Conservation (phyloP, 352 stramenopile species). For the Blastocystis sp. region DNA sequence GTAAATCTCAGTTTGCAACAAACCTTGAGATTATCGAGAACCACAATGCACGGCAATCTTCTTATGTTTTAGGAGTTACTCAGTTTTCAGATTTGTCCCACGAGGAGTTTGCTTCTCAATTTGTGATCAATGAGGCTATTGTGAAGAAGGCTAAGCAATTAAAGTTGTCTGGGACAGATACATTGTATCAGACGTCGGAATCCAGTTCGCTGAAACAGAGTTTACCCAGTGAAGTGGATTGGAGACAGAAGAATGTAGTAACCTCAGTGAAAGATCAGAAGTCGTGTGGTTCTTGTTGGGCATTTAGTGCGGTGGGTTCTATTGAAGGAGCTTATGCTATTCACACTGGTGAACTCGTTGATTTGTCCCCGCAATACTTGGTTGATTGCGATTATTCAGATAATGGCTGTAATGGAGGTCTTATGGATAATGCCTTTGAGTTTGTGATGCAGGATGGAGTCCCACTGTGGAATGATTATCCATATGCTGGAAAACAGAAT, state of each 20-base stretch:
- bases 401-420: slow-evolving; percentile 22
- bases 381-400: slow-evolving; percentile 48
- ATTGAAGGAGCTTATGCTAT: slow-evolving; percentile 60
- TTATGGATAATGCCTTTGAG: slow-evolving; percentile 30
- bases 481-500: neutral
- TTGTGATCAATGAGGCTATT: neutral
- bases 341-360: slow-evolving; percentile 8
- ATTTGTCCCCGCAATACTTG: slow-evolving; percentile 6
- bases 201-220: neutral
- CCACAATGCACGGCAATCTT: slow-evolving; percentile 1
- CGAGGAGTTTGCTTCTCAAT: neutral
- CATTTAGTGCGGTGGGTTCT: slow-evolving; percentile 23
- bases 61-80: slow-evolving; percentile 28
- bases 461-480: neutral
- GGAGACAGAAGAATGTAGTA: slow-evolving; percentile 51
- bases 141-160: neutral
- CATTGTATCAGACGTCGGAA: neutral
- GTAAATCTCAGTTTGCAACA: neutral
- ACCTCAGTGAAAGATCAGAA: slow-evolving; percentile 25
- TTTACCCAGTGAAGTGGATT: neutral
- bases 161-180: neutral
- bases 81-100: slow-evolving; percentile 18
- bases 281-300: slow-evolving; percentile 47
- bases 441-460: slow-evolving; percentile 30
- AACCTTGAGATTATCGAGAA: slow-evolving; percentile 32